These are phyloP conservation scores for Halophytophthora polymorphica DNA, from an alignment of 352 stramenopile genomes.

Conservation along the genomic window DNA sequence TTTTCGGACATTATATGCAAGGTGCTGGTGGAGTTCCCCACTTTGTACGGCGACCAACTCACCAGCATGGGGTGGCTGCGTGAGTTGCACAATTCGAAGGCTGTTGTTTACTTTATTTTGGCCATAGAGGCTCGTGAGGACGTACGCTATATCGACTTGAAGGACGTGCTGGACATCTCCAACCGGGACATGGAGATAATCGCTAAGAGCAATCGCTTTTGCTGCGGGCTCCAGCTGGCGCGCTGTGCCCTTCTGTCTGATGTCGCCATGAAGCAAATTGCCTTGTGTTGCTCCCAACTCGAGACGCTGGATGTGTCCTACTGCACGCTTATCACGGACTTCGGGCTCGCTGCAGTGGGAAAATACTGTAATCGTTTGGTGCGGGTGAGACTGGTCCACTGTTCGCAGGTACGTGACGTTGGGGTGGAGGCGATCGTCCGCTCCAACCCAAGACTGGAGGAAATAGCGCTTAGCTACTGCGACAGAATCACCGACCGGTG, in stretches of 20 bases:
- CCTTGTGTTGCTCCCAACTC: constrained; percentile 53
- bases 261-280: constrained; percentile 34
- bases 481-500: constrained; percentile 64
- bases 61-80: constrained; percentile 67
- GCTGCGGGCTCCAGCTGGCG: constrained; percentile 35
- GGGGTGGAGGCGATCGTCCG: constrained; percentile 67
- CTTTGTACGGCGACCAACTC: constrained; percentile 64
- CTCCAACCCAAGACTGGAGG: constrained; percentile 43
- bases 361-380: constrained; percentile 57
- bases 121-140: constrained; percentile 54
- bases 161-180: constrained; percentile 41
- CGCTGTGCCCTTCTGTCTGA: constrained; percentile 42
- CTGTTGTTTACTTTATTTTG: constrained; percentile 65
- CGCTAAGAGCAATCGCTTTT: constrained; percentile 51
- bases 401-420: constrained; percentile 72
- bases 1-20: constrained; percentile 74
- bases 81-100: constrained; percentile 40
- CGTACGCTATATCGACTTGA: constrained; percentile 47
- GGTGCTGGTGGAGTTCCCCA: constrained; percentile 57
- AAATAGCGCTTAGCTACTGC: constrained; percentile 63
- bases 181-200: constrained; percentile 64
- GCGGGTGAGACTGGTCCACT: constrained; percentile 47
- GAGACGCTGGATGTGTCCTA: constrained; percentile 78
- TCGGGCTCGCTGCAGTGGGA: constrained; percentile 35
- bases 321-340: constrained; percentile 63